A percentile compares a stretch with the other conserved stretches of the same genome.
Evolutionary conservation across 805 yeast genomes (phyloP).

Genomic region (Myxozyma lipomycoides): DNA sequence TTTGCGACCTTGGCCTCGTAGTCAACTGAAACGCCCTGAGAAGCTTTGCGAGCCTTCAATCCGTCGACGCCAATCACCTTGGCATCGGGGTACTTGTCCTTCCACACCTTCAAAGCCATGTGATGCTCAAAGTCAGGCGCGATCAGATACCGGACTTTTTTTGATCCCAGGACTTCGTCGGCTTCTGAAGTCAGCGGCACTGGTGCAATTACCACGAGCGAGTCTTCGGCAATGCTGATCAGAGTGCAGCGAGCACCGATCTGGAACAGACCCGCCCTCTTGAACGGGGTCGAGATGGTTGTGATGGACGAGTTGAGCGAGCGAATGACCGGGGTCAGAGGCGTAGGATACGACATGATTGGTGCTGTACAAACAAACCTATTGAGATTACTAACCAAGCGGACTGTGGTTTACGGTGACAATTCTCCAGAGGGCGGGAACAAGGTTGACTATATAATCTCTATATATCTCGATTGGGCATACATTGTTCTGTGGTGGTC

Average conservation of each 20-base stretch:
- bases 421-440: too few species aligned
- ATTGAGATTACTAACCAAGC: too few species aligned
- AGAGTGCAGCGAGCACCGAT: conserved; percentile 28
- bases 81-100: conserved; percentile 48
- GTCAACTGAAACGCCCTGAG: conserved; percentile 21
- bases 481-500: too few species aligned
- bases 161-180: conserved; percentile 11
- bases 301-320: conserved; percentile 16
- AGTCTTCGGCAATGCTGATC: conserved; percentile 10
- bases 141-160: conserved; percentile 40
- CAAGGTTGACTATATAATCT: too few species aligned
- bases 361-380: neutral
- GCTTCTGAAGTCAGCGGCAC: conserved; percentile 24
- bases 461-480: too few species aligned
- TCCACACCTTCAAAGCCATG: conserved; percentile 56
- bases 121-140: conserved; percentile 67
- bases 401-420: too few species aligned
- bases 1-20: conserved; percentile 14
- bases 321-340: conserved; percentile 27
- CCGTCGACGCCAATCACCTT: conserved; percentile 54
- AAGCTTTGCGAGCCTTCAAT: conserved; percentile 19
- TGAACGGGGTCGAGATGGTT: conserved; percentile 27
- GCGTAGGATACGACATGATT: conserved; percentile 25
- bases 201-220: conserved; percentile 24
- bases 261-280: conserved; percentile 23